Conservation (phyloP, 495 filamentous ascomycete species). For the Glarea lozoyensis region DNA sequence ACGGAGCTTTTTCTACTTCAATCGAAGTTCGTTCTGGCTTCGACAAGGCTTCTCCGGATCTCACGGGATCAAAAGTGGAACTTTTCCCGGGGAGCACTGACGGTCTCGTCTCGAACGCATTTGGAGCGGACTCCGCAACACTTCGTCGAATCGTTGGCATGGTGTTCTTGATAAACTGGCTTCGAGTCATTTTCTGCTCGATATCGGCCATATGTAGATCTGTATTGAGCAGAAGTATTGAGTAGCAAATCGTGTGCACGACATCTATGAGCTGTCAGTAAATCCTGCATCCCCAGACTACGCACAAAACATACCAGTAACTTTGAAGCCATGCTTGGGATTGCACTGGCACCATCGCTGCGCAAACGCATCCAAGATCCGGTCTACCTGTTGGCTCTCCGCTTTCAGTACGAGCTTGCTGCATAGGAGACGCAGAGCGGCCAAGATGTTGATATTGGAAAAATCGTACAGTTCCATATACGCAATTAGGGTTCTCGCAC, state of each 20-base stretch:
- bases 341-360: conserved; percentile 92
- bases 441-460: conserved; percentile 70
- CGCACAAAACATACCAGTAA: conserved; percentile 48
- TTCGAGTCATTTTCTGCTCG: conserved; percentile 89
- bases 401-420: conserved; percentile 74
- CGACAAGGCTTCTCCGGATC: conserved; percentile 1
- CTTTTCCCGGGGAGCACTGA: conserved; percentile 29
- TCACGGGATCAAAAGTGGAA: conserved; percentile 20
- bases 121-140: conserved; percentile 58
- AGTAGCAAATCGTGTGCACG: conserved; percentile 96
- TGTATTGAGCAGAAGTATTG: conserved; percentile 88
- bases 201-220: conserved; percentile 94
- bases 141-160: conserved; percentile 79
- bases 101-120: conserved; percentile 47
- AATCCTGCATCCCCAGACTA: not conserved
- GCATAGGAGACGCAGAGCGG: conserved; percentile 73
- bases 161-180: conserved; percentile 93
- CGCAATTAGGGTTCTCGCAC: conserved; percentile 60
- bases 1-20: conserved; percentile 34
- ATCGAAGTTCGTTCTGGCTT: conserved; percentile 28
- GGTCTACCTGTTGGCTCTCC: conserved; percentile 94
- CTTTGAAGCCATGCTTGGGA: conserved; percentile 88
- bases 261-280: conserved; percentile 52
- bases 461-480: conserved; percentile 93
- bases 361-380: conserved; percentile 82